phyloP scores from a whole-genome alignment of 1,284 basidiomycete genomes.

The Trichosporon sp. region DNA sequence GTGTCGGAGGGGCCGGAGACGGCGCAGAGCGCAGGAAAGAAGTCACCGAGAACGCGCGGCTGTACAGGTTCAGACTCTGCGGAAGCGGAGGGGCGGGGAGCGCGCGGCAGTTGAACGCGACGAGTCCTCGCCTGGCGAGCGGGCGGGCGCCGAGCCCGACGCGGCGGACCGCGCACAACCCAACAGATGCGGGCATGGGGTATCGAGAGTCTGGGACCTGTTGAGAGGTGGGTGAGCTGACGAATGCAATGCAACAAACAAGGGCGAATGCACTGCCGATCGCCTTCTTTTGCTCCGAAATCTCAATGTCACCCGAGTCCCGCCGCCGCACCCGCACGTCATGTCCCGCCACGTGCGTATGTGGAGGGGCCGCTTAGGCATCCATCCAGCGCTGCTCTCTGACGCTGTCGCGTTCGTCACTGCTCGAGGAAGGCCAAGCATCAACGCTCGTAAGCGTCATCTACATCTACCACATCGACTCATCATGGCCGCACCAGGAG shows the following conservation, averaged over 20 bases:
- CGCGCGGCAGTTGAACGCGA: neutral
- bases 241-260: neutral
- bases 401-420: slow-evolving; percentile 10
- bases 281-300: neutral
- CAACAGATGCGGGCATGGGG: slow-evolving; percentile 2
- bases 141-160: neutral
- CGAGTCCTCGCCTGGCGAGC: neutral
- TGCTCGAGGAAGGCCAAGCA: neutral
- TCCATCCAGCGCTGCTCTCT: neutral
- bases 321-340: neutral
- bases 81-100: neutral
- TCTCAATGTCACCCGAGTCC: neutral
- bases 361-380: neutral
- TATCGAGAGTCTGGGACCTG: neutral
- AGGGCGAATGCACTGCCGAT: neutral
- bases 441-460: neutral
- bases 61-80: neutral
- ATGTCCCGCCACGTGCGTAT: neutral
- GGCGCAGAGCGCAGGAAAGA: neutral
- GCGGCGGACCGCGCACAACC: neutral
- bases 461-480: slow-evolving; percentile 1
- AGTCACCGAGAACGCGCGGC: neutral
- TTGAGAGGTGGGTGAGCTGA: neutral
- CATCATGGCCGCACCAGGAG: slow-evolving; percentile 48
- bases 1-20: neutral